A percentile compares a stretch with the other conserved stretches of the same genome.
Evolutionary conservation across 805 yeast genomes (phyloP).

Genomic region (Monosporozyma servazzii): DNA sequence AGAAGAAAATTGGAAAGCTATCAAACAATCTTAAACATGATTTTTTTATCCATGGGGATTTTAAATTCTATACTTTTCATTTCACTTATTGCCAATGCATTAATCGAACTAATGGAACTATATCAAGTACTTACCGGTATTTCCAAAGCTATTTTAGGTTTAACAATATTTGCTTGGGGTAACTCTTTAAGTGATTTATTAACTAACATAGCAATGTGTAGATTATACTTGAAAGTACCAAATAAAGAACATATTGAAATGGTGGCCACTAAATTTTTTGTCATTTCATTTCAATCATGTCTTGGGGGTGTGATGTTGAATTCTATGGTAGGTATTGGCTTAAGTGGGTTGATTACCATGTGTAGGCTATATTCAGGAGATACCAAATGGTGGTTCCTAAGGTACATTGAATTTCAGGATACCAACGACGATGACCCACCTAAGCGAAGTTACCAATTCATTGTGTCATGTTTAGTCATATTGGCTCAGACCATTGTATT

Average conservation of each 20-base stretch:
- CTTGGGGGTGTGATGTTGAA: constrained; percentile 87
- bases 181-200: constrained; percentile 88
- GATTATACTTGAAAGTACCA: constrained; percentile 33
- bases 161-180: constrained; percentile 90
- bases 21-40: constrained; percentile 10
- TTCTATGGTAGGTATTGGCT: constrained; percentile 70
- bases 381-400: constrained; percentile 17
- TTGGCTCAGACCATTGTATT: constrained; percentile 17
- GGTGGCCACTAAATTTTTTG: constrained; percentile 54
- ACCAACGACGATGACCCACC: not conserved
- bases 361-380: constrained; percentile 14
- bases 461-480: constrained; percentile 20
- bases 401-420: constrained; percentile 16
- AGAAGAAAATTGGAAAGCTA: constrained; percentile 14
- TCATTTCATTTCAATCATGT: constrained; percentile 89
- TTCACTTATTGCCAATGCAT: constrained; percentile 27
- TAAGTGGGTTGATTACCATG: constrained; percentile 51
- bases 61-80: constrained; percentile 28
- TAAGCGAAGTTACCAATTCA: constrained; percentile 14
- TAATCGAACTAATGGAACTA: constrained; percentile 29
- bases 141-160: constrained; percentile 77
- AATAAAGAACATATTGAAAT: constrained; percentile 11
- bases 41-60: constrained; percentile 20
- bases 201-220: constrained; percentile 75
- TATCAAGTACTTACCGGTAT: constrained; percentile 33